Conservation (phyloP, 2,329 filamentous ascomycete species). For the Alternaria sp. region DNA sequence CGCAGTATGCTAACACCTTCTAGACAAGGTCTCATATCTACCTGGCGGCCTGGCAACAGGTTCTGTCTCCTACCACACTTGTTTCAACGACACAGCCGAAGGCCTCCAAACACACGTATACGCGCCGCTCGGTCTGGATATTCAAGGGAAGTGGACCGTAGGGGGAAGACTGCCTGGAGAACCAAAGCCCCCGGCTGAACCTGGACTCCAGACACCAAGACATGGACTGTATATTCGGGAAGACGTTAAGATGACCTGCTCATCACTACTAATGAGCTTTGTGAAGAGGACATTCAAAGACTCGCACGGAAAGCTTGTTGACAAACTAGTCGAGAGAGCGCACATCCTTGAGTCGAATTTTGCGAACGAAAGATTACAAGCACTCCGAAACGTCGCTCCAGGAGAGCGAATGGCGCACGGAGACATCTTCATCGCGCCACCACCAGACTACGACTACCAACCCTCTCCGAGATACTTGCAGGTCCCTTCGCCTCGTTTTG, state of each 20-base stretch:
- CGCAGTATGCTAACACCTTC: conserved; percentile 9
- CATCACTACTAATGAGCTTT: conserved; percentile 76
- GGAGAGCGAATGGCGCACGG: conserved; percentile 46
- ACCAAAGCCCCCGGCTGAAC: conserved; percentile 68
- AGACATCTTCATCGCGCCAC: conserved; percentile 48
- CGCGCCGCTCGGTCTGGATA: conserved; percentile 81
- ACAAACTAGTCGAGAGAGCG: conserved; percentile 54
- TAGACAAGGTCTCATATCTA: conserved; percentile 76
- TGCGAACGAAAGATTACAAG: conserved; percentile 47
- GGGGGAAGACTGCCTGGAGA: conserved; percentile 77
- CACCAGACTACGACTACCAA: conserved; percentile 47
- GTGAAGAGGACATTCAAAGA: conserved; percentile 85
- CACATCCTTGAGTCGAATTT: conserved; percentile 47
- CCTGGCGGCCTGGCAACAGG: conserved; percentile 71
- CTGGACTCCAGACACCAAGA: conserved; percentile 70
- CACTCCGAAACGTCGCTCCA: conserved; percentile 42
- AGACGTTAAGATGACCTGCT: conserved; percentile 84
- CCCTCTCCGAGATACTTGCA: conserved; percentile 19
- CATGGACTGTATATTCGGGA: conserved; percentile 82
- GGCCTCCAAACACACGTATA: conserved; percentile 85
- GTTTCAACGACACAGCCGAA: conserved; percentile 76
- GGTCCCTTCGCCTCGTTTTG: conserved; percentile 23
- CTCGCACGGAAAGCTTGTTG: conserved; percentile 74
- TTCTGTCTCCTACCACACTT: conserved; percentile 79
- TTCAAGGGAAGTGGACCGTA: conserved; percentile 79